A percentile compares a stretch with the other conserved stretches of the same genome.
phyloP scores from a whole-genome alignment of 495 filamentous ascomycete genomes.

The Talaromyces trachyspermus region DNA sequence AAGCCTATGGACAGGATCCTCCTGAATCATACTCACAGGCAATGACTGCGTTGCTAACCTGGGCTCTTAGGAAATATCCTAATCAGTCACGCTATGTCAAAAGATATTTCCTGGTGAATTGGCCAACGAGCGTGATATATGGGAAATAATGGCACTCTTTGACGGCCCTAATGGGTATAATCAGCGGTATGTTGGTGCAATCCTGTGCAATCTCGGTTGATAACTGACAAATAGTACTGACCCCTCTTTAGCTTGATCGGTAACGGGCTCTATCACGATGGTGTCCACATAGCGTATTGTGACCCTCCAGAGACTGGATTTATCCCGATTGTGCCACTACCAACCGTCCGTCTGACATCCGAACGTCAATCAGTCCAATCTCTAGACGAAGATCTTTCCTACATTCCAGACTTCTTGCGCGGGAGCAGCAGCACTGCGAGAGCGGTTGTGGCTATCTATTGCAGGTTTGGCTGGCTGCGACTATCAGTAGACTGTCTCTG shows the following conservation, averaged over 20 bases:
- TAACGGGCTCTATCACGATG: not conserved
- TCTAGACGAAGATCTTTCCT: conserved; percentile 5
- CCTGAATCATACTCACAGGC: no score
- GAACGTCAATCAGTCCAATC: not conserved
- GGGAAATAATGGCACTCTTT: conserved; percentile 5
- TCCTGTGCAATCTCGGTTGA: not conserved
- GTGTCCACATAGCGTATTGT: not conserved
- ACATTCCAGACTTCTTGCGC: conserved; percentile 1
- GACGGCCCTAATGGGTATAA: conserved; percentile 7
- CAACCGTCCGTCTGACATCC: not conserved
- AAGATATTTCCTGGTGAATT: no score
- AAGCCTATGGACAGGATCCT: no score
- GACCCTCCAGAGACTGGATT: not conserved
- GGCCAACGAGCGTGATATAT: conserved; percentile 1
- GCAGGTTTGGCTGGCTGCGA: conserved; percentile 5
- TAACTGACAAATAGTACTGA: not conserved
- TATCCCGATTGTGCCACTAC: not conserved
- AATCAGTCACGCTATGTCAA: no score
- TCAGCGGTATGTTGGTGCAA: conserved; percentile 3
- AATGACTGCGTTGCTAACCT: no score
- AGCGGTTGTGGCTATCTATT: conserved; percentile 5
- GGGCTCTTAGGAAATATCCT: no score
- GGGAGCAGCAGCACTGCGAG: not conserved
- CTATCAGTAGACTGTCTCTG: conserved; percentile 6
- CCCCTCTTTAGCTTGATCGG: not conserved